Conservation (phyloP, 2,329 filamentous ascomycete species). For the Arthroderma sp. region DNA sequence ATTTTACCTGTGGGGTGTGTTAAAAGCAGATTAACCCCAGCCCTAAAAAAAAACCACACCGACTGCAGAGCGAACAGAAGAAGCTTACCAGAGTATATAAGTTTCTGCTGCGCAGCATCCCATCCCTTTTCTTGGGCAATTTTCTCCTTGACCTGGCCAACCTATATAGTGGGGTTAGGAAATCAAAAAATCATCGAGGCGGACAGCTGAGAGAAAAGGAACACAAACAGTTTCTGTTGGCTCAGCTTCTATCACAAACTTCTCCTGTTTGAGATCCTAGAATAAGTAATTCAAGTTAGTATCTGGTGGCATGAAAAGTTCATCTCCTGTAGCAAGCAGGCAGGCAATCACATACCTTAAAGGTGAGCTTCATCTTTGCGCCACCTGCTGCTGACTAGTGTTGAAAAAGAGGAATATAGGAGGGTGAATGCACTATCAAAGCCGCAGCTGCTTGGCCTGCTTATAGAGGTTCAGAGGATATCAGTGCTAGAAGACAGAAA, state of each 20-base stretch:
- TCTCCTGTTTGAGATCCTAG: conserved; percentile 96
- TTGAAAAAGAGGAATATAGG: too few species aligned
- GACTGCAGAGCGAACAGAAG: background rate
- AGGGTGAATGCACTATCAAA: too few species aligned
- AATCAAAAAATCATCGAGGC: conserved; percentile 8
- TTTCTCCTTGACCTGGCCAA: conserved; percentile 83
- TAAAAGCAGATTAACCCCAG: conserved; percentile 9
- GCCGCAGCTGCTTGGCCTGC: too few species aligned
- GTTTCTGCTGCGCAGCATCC: conserved; percentile 80
- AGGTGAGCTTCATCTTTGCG: conserved; percentile 13
- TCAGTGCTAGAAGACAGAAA: background rate
- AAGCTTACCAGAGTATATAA: conserved; percentile 86
- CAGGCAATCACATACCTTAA: conserved; percentile 9
- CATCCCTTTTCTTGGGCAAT: conserved; percentile 87
- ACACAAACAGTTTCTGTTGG: conserved; percentile 71
- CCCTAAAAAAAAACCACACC: background rate
- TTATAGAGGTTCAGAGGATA: too few species aligned
- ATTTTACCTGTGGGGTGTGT: conserved; percentile 63
- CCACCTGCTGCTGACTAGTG: background rate
- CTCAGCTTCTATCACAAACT: conserved; percentile 92
- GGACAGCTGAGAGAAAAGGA: background rate
- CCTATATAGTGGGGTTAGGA: conserved; percentile 38
- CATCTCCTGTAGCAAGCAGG: background rate
- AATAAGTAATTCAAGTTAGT: conserved; percentile 6
- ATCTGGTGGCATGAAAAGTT: background rate